Evolutionary conservation across 352 stramenopile species (phyloP), one percentile per base, ranked within the genome.

Genomic region (Globisporangium paddicum): DNA sequence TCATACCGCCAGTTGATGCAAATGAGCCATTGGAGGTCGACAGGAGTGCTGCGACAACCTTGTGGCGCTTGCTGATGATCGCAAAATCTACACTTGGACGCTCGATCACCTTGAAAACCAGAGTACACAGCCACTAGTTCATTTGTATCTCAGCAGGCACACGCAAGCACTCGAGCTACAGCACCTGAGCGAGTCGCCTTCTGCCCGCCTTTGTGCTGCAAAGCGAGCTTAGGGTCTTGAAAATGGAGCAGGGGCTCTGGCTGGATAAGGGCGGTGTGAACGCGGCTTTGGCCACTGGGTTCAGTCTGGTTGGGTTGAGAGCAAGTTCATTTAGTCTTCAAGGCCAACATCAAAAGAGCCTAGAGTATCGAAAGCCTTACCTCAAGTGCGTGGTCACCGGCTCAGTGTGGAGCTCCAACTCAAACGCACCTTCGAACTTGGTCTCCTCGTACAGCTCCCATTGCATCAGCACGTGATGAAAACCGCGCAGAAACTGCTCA

Each of bases 71-170:
- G 0, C 37, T 34, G 0, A 78, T n/a, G 25, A 50, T 48, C 0
- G 28, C 21, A 11, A 21, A 32, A 28, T 73, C 58, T 2, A 65
- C 44, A 21, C 70, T 62, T 10, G 70, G 64, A 8, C 52, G 41
- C 13, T 66, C 58, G 16, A 75, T 35, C 67, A 66, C 71, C 67
- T 78, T 21, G 26, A n/a, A 26, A 58, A 47, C 32, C 26, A 48
- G 8, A 49, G 1, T 38, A 46, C 26, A 18, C 16, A 40, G 19
- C 7, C 26, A 19, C 18, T 19, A 18, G 2, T 23, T 37, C 26
- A 32, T 49, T 28, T 10, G 9, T 32, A 57, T n/a, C n/a, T n/a
- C n/a, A n/a, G n/a, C n/a, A n/a, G n/a, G 6, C 28, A 32, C 28
- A 32, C 3, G 13, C 13, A 3, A 13, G 23, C 19, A 37, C 25